Base-by-base conservation (phyloP, 1,139 yeast genomes). In the Kodamaea plutei region DNA sequence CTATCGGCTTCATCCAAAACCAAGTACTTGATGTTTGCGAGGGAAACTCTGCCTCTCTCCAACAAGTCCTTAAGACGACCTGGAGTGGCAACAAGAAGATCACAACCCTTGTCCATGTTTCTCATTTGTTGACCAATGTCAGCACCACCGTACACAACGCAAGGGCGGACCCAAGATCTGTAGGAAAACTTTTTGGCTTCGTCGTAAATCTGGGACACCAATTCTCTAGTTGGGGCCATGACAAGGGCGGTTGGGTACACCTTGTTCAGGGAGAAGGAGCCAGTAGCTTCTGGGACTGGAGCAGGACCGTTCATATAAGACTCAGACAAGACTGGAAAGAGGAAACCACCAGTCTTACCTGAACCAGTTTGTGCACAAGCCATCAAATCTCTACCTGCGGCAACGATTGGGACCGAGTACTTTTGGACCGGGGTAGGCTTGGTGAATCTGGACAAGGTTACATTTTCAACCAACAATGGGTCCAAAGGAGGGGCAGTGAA, bases 351-450 rank as follows among this genome's bases (percentile, higher is more conserved):
- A 58, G 99, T 91, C 73, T 91, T 91, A 77, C 99, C 99, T 36
- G 97, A 89, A 84, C 93, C 97, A 50, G 98, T 91, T 73, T 91
- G 98, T 43, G 98, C 98, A 80, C 98, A 91, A 27, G 98, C 98
- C 98, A 91, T 91, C 68, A 91, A 79, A 66, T 91, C 99, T 70
- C 98, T 82, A 52, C 95, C 95, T 33, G 72, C 79, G 39, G 95
- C 88, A 47, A 93, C 95, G 52, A 93, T 91, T 44, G 99, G 98
- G 47, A 91, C 87, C 30, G 98, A 91, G 73, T 91, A 91, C 67
- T 91, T 91, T 64, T 91, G 99, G 37, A 91, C 99, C 32, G 99
- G 99, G 25, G 99, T 91, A 53, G 98, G 98, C 64, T 75, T 87
- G 44, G 84, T 78, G 73, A 91, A 93, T 63, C 96, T 79, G 28